Evolutionary conservation across 129 eudicot genomes (phyloP), one percentile per base, ranked within the genome.

Genomic region (Arctium lappa): DNA sequence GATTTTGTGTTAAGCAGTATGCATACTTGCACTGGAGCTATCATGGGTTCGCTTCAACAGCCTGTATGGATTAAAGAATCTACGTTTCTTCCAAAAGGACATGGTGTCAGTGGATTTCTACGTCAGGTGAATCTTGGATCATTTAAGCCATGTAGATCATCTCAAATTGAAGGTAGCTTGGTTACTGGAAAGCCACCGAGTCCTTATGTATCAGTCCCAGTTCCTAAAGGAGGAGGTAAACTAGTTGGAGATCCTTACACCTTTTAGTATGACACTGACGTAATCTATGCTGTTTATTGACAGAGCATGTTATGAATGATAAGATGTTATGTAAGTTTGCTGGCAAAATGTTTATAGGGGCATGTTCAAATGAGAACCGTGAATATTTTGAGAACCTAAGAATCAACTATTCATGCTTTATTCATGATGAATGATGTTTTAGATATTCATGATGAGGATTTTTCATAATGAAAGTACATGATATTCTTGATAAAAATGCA

Each of bases 151-250:
- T 87, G 89, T 60, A 83, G 87, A 73, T 75, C 91, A 0, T 86
- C 90, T 31, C 88, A 79, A n/a, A 81, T 90, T 70, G 91, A 88
- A 75, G 91, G 83, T 72, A 86, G 87, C 73, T 75, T 89, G 85
- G 87, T 79, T 84, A 83, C 95, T 8, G 97, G 95, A 78, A 86
- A 77, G 80, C 86, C 91, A 11, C 82, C 97, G 74, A 85, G 88
- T 38, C 86, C 85, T 8, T 88, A 92, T 77, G 90, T 87, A 66
- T 80, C 89, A 18, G 84, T 86, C 73, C 75, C 90, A 29, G 68
- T 84, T 16, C 88, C 89, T 18, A 87, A 84, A 80, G 94, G 91
- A 91, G 96, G 98, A 91, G 97, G 98, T 91, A 81, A 60, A 36
- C 3, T 34, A 31, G 2, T 85, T 4, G 29, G 74, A 0, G 8